Evolutionary conservation across 202 grass and related monocot genomes (phyloP).

Genomic region (Saccharum hybrid): DNA sequence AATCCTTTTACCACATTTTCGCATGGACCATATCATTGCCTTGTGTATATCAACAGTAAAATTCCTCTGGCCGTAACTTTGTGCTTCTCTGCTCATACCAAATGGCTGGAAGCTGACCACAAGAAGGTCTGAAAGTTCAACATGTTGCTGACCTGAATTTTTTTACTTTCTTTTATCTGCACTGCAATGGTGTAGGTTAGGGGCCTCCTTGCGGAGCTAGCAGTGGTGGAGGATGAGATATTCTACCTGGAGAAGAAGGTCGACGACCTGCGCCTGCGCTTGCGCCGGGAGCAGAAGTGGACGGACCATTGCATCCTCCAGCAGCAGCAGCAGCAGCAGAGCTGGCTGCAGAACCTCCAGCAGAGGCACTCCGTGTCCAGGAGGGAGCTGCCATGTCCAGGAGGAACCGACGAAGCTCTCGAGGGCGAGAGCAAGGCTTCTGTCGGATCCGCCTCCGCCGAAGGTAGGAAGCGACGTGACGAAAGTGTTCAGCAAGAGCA

Average conservation of each 20-base stretch:
- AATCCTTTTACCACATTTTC: background rate
- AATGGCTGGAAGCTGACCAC: background rate
- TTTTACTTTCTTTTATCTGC: background rate
- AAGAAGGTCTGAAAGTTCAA: background rate
- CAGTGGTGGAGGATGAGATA: conserved; percentile 92
- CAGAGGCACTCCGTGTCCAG: conserved; percentile 42
- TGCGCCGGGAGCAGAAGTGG: conserved; percentile 64
- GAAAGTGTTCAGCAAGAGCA: background rate
- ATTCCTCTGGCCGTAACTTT: background rate
- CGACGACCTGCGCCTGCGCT: conserved; percentile 60
- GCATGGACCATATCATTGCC: background rate
- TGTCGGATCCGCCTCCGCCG: conserved; percentile 46
- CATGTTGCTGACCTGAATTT: background rate
- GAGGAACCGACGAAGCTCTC: conserved; percentile 11
- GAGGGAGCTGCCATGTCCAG: conserved; percentile 44
- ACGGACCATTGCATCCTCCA: conserved; percentile 42
- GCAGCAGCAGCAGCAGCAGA: conserved; percentile 43
- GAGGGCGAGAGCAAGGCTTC: conserved; percentile 56
- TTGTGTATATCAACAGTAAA: background rate
- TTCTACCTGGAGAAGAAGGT: conserved; percentile 81
- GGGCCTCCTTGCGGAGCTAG: conserved; percentile 70
- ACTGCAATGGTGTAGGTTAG: conserved; percentile 49
- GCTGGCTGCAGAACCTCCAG: conserved; percentile 41
- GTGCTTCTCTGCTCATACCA: background rate
- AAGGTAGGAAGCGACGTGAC: conserved; percentile 36